A percentile compares a stretch with the other conserved stretches of the same genome.
Conservation (phyloP, 768 basidiomycete genomes). For the Tremella mesenterica region DNA sequence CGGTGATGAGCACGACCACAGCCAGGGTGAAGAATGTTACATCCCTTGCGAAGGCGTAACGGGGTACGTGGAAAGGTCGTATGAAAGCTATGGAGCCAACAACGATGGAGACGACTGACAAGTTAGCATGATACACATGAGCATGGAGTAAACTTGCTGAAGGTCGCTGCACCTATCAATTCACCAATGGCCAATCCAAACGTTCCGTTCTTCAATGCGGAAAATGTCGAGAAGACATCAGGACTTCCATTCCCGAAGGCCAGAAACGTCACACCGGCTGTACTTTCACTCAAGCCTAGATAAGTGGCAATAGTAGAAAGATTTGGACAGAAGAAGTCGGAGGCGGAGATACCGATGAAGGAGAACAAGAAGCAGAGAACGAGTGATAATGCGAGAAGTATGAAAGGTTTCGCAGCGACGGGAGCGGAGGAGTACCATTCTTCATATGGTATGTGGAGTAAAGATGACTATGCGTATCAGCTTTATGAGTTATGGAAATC, state of each 20-base stretch:
- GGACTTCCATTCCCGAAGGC: conserved; percentile 97
- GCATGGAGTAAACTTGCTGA: conserved; percentile 49
- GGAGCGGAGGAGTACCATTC: conserved; percentile 16
- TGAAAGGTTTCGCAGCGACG: conserved; percentile 7
- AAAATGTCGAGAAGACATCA: conserved; percentile 91
- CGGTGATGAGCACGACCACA: conserved; percentile 63
- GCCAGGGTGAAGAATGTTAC: conserved; percentile 88
- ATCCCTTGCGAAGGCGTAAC: conserved; percentile 76
- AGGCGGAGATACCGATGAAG: conserved; percentile 85
- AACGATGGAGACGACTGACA: conserved; percentile 73
- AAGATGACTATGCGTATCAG: background rate
- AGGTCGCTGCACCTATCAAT: conserved; percentile 85
- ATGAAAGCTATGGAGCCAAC: conserved; percentile 98
- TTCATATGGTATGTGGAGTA: conserved; percentile 15
- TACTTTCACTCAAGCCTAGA: conserved; percentile 80
- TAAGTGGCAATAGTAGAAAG: conserved; percentile 77
- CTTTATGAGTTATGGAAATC: background rate
- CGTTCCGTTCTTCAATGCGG: conserved; percentile 74
- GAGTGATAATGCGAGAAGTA: conserved; percentile 9
- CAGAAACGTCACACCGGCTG: conserved; percentile 92
- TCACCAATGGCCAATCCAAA: conserved; percentile 90
- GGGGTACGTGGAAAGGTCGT: conserved; percentile 79
- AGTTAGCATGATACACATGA: background rate
- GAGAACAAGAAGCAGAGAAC: conserved; percentile 70
- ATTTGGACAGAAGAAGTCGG: conserved; percentile 97